Percentiles rank a stretch among this genome's conserved stretches.
phyloP scores from a whole-genome alignment of 768 basidiomycete species.

The Chiua virens region DNA sequence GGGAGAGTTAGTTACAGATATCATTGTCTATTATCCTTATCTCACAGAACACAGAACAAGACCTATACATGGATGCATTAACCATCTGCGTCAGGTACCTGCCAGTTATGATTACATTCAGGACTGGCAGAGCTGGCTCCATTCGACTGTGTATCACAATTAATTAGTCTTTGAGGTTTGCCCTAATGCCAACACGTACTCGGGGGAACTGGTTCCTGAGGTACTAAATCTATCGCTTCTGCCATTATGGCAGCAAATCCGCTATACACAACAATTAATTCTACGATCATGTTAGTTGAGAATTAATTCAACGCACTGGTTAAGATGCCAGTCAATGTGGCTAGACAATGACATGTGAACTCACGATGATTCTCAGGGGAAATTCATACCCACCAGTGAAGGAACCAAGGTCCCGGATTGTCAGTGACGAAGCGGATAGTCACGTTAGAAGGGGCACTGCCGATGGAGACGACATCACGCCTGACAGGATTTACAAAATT shows the following conservation, averaged over 20 bases:
- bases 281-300: not conserved
- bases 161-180: too few species aligned
- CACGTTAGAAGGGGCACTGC: slow-evolving; percentile 35
- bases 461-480: slow-evolving; percentile 27
- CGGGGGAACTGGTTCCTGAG: slow-evolving; percentile 17
- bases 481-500: slow-evolving; percentile 36
- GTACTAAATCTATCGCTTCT: slow-evolving; percentile 12
- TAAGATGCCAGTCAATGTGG: slow-evolving; percentile 32
- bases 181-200: slow-evolving; percentile 7
- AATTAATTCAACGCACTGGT: slow-evolving; percentile 14
- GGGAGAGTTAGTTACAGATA: too few species aligned
- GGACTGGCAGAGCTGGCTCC: too few species aligned
- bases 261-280: slow-evolving; percentile 9
- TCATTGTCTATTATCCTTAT: too few species aligned
- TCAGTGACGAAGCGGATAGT: slow-evolving; percentile 59
- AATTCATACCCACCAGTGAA: slow-evolving; percentile 36
- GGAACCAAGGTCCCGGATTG: slow-evolving; percentile 64
- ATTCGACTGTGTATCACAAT: too few species aligned
- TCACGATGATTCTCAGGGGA: not conserved
- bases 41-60: too few species aligned
- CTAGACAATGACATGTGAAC: slow-evolving; percentile 1
- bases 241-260: slow-evolving; percentile 33
- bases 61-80: too few species aligned
- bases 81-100: slow-evolving; percentile 1
- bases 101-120: too few species aligned